phyloP scores from a whole-genome alignment of 176 grass and related monocot species.

The Stipa capillata region DNA sequence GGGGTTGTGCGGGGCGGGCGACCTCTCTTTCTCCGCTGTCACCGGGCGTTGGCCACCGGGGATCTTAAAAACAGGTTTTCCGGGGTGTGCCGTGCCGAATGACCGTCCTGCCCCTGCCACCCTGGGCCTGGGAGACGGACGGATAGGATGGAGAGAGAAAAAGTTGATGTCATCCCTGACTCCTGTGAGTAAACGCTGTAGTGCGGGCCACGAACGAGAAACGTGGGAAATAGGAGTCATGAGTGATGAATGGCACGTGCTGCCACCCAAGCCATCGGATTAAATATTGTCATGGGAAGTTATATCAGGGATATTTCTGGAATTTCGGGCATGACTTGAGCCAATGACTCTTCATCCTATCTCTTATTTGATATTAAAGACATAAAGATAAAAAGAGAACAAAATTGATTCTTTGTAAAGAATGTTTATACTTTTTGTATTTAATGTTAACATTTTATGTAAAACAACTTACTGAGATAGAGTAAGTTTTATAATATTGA shows the following conservation, averaged over 20 bases:
- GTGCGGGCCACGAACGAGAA: neutral
- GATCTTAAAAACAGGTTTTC: conserved; percentile 18
- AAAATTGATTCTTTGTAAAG: too few species aligned
- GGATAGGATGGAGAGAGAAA: neutral
- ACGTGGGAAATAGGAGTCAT: neutral
- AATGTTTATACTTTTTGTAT: too few species aligned
- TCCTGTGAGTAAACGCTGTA: neutral
- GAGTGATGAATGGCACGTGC: neutral
- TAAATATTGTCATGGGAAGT: neutral
- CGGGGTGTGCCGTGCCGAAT: neutral
- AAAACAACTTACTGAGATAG: too few species aligned
- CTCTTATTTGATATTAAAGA: too few species aligned
- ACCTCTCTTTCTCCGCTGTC: conserved; percentile 16
- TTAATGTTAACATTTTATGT: too few species aligned
- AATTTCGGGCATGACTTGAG: too few species aligned
- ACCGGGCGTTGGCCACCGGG: neutral
- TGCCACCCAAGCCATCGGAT: neutral
- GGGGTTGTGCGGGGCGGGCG: neutral
- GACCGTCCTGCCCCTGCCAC: neutral
- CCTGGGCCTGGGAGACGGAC: neutral
- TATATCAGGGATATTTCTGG: too few species aligned
- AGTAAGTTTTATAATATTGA: too few species aligned
- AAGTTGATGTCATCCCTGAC: neutral
- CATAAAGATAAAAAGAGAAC: too few species aligned
- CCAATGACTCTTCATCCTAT: too few species aligned